Percentiles rank a stretch among this genome's conserved stretches.
phyloP scores from a whole-genome alignment of 2,329 filamentous ascomycete genomes.

The Scytalidium lignicola region DNA sequence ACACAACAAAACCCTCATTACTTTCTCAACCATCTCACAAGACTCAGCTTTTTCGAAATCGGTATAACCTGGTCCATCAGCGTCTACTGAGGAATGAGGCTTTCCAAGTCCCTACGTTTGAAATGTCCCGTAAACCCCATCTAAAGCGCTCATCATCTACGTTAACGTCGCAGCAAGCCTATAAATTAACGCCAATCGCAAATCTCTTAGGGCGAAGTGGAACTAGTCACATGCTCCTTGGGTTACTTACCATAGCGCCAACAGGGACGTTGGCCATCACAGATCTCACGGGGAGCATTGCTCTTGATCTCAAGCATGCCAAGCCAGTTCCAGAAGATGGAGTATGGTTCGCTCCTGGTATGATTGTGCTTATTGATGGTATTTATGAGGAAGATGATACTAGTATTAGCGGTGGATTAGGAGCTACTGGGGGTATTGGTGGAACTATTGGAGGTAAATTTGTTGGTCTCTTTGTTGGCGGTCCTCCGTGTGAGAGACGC shows the following conservation, averaged over 20 bases:
- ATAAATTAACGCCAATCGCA: constrained; percentile 84
- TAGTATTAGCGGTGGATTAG: constrained; percentile 62
- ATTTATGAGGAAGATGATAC: constrained; percentile 93
- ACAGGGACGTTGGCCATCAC: constrained; percentile 78
- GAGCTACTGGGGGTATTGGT: constrained; percentile 75
- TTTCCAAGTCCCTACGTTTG: constrained; percentile 78
- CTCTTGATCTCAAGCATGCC: constrained; percentile 75
- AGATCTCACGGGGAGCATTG: constrained; percentile 84
- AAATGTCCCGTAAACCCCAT: constrained; percentile 50
- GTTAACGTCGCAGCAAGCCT: constrained; percentile 55
- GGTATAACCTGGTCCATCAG: constrained; percentile 89
- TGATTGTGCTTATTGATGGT: constrained; percentile 92
- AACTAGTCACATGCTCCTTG: constrained; percentile 79
- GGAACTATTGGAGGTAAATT: constrained; percentile 91
- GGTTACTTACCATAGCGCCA: constrained; percentile 74
- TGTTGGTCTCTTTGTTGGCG: constrained; percentile 82
- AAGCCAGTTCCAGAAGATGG: constrained; percentile 78
- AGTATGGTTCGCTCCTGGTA: constrained; percentile 89
- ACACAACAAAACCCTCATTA: constrained; percentile 60
- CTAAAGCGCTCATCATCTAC: constrained; percentile 55
- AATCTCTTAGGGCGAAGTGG: constrained; percentile 74
- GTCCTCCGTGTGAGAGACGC: constrained; percentile 84
- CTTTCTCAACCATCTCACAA: constrained; percentile 77
- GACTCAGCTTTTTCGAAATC: constrained; percentile 79
- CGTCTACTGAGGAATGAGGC: constrained; percentile 87